Base-by-base conservation (phyloP, 192 early-diverging fungal species). In the Coemansia pectinata region DNA sequence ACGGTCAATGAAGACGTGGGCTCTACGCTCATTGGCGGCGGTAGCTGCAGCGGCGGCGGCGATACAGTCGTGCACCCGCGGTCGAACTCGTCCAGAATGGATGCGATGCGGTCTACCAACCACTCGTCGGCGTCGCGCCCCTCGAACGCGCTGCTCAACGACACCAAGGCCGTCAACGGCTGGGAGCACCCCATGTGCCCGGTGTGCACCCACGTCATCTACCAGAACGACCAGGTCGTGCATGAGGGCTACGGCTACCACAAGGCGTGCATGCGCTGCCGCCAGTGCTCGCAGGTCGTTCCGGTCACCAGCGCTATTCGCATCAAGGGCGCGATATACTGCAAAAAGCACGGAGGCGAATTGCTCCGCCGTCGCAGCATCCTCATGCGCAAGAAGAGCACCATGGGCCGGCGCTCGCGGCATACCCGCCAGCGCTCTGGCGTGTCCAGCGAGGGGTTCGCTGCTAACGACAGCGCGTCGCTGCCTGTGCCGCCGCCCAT, bases 361-460 rank as follows among this genome's bases (percentile, higher is more conserved):
- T 62, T 86, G 38, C 69, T 86, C 21, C 85, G 85, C 9, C 77
- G 85, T 15, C 85, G 85, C 64, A 86, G 85, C 40, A 86, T 83
- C 40, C 75, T 86, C 63, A 86, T 86, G 82, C 82, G 78, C 77
- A 79, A 79, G 63, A 84, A 83, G 76, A 83, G 81, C 76, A 83
- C 81, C 4, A 83, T 83, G 81, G 76, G 81, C 15, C 69, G 76
- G 8, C 76, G 81, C 27, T 78, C 81, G 40, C 81, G 81, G n/a
- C 72, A 78, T 60, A 59, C 59, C 17, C 70, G 76, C 25, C 60
- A 60, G 23, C 76, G 81, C 23, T 58, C 63, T 0, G 73, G 70
- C 34, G 65, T 83, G 34, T 66, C 80, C 11, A 31, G 65, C 59
- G 74, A 77, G 44, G 59, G 72, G 11, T 71, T 74, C 23, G 38